Evolutionary conservation across 2,329 filamentous ascomycete genomes (phyloP).

Genomic region (Stagonosporopsis rhizophila): DNA sequence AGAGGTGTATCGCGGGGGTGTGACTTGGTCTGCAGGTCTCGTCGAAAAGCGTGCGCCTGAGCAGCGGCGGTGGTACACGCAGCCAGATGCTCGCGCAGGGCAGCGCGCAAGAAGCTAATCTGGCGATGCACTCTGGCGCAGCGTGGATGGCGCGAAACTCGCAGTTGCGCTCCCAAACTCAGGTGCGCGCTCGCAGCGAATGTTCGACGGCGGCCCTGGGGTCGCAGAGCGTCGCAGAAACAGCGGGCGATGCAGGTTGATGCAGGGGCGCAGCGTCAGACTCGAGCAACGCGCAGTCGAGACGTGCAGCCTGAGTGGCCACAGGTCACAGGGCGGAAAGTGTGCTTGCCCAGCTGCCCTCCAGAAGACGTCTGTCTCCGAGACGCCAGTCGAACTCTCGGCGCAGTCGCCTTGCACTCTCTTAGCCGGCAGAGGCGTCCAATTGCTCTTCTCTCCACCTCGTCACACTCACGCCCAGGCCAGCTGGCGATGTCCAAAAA

Average conservation of each 20-base stretch:
- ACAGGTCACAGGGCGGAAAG: slow-evolving; percentile 32
- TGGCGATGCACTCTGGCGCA: slow-evolving; percentile 26
- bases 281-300: slow-evolving; percentile 25
- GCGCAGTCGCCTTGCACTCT: slow-evolving; percentile 30
- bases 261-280: slow-evolving; percentile 21
- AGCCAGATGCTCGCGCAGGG: slow-evolving; percentile 15
- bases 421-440: slow-evolving; percentile 33
- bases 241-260: slow-evolving; percentile 21
- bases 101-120: slow-evolving; percentile 19
- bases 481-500: slow-evolving; percentile 27
- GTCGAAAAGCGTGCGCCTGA: slow-evolving; percentile 21
- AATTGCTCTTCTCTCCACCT: slow-evolving; percentile 35
- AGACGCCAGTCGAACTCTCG: slow-evolving; percentile 30
- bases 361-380: slow-evolving; percentile 8
- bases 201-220: background rate
- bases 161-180: slow-evolving; percentile 11
- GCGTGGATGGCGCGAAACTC: slow-evolving; percentile 3
- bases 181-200: slow-evolving; percentile 11
- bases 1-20: slow-evolving; percentile 18
- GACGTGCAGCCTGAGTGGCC: slow-evolving; percentile 30
- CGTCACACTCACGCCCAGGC: slow-evolving; percentile 39
- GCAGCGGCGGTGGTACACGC: slow-evolving; percentile 26
- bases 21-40: slow-evolving; percentile 32
- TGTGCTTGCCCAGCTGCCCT: slow-evolving; percentile 14
- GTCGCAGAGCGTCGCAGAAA: slow-evolving; percentile 12